phyloP scores from a whole-genome alignment of 1,139 yeast genomes.

The Nakaseomyces kungkrabaensis region DNA sequence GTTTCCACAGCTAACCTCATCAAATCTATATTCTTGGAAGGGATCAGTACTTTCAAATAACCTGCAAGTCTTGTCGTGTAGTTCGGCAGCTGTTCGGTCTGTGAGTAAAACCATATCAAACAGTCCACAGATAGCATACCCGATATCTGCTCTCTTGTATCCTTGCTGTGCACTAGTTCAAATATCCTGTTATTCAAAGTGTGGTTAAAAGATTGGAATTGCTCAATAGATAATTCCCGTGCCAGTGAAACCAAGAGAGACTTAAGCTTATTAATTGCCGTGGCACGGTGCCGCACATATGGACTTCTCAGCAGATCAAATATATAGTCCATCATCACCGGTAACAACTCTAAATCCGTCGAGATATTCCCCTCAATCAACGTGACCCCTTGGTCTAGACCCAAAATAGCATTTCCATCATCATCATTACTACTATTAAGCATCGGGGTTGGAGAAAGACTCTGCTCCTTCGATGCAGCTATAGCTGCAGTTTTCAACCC shows the following conservation, averaged over 20 bases:
- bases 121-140: conserved; percentile 89
- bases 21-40: conserved; percentile 73
- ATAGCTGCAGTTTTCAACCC: neutral
- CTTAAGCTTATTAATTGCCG: conserved; percentile 58
- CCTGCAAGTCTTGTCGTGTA: conserved; percentile 87
- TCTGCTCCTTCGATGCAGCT: neutral
- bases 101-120: conserved; percentile 69
- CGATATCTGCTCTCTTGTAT: conserved; percentile 65
- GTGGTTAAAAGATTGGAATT: conserved; percentile 67
- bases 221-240: conserved; percentile 68
- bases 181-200: conserved; percentile 81
- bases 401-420: neutral
- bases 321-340: conserved; percentile 10
- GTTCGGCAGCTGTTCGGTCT: conserved; percentile 73
- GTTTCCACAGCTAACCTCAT: conserved; percentile 83
- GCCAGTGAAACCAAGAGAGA: conserved; percentile 60
- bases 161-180: conserved; percentile 71
- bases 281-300: conserved; percentile 39
- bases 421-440: neutral
- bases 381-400: neutral
- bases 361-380: neutral
- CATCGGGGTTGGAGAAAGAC: conserved; percentile 1
- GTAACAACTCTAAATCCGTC: neutral
- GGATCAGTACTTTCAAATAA: conserved; percentile 69
- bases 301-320: conserved; percentile 25